These are phyloP conservation scores for Murraya koenigii DNA, from an alignment of 345 rosid genomes.

Conservation along the genomic window DNA sequence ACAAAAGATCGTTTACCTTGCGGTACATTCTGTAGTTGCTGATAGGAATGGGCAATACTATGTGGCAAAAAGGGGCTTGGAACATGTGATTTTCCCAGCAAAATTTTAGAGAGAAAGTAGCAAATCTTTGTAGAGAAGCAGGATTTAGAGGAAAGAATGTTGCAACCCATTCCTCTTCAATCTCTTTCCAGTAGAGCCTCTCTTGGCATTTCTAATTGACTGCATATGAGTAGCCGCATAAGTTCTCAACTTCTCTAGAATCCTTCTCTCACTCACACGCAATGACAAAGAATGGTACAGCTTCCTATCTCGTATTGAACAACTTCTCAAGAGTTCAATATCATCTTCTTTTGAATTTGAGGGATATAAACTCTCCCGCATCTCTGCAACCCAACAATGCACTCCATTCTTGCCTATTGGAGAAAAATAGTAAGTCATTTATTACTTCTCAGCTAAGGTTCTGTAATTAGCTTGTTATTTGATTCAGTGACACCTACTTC, in stretches of 20 bases:
- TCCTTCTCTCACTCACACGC: slow-evolving; percentile 70
- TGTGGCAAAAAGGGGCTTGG: neutral
- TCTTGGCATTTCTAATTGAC: neutral
- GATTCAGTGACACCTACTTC: slow-evolving; percentile 25
- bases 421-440: slow-evolving; percentile 26
- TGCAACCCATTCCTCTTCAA: slow-evolving; percentile 11
- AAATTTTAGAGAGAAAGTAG: neutral
- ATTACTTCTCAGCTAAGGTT: neutral
- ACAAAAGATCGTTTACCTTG: neutral
- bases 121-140: neutral
- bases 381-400: slow-evolving; percentile 45
- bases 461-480: neutral
- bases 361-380: slow-evolving; percentile 63
- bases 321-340: slow-evolving; percentile 34
- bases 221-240: slow-evolving; percentile 21
- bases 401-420: slow-evolving; percentile 21
- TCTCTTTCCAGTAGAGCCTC: slow-evolving; percentile 25
- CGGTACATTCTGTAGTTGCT: neutral
- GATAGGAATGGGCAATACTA: neutral
- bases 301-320: slow-evolving; percentile 48
- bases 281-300: slow-evolving; percentile 54
- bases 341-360: slow-evolving; percentile 31
- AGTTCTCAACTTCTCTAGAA: slow-evolving; percentile 62
- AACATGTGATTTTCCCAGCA: too few relatives aligned
- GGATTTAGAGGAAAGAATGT: neutral